Percentiles rank a stretch among this genome's conserved stretches.
Evolutionary conservation across 2,329 filamentous ascomycete genomes (phyloP).

Genomic region (Mariannaea sp.): DNA sequence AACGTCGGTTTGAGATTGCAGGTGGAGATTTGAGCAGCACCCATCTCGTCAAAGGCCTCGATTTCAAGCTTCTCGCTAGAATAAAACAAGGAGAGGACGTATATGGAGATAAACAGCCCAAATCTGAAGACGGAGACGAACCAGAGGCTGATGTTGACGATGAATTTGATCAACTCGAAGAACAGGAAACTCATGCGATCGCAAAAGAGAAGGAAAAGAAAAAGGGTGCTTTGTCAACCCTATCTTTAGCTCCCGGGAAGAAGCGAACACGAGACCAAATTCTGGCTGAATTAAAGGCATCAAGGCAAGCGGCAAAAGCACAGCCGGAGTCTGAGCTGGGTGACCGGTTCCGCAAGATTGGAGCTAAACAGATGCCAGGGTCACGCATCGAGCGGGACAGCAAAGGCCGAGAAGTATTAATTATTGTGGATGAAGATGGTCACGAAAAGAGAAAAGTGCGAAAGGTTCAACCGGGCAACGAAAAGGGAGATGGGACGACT

Average conservation of each 20-base stretch:
- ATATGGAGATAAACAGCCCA: slow-evolving; percentile 45
- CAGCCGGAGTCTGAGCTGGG: slow-evolving; percentile 58
- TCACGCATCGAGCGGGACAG: slow-evolving; percentile 65
- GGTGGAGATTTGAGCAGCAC: slow-evolving; percentile 82
- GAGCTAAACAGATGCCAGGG: slow-evolving; percentile 56
- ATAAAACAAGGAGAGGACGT: slow-evolving; percentile 73
- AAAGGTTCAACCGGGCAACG: slow-evolving; percentile 51
- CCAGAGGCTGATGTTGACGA: slow-evolving; percentile 60
- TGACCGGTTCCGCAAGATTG: slow-evolving; percentile 68
- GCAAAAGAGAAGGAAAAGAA: slow-evolving; percentile 60
- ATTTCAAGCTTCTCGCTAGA: slow-evolving; percentile 77
- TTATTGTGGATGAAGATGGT: slow-evolving; percentile 68
- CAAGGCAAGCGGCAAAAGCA: slow-evolving; percentile 63
- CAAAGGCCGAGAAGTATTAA: slow-evolving; percentile 66
- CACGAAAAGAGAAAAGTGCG: slow-evolving; percentile 69
- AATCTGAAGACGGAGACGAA: slow-evolving; percentile 38
- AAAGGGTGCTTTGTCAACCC: slow-evolving; percentile 64
- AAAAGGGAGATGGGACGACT: slow-evolving; percentile 45
- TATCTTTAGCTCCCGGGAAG: slow-evolving; percentile 57
- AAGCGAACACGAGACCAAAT: slow-evolving; percentile 71
- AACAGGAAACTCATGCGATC: slow-evolving; percentile 58
- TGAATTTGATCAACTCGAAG: slow-evolving; percentile 64
- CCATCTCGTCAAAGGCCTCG: slow-evolving; percentile 89
- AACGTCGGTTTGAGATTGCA: slow-evolving; percentile 73
- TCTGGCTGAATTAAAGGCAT: slow-evolving; percentile 68